Evolutionary conservation across 768 basidiomycete genomes (phyloP), one percentile per base, ranked within the genome.

Genomic region (Naganishia randhawae): DNA sequence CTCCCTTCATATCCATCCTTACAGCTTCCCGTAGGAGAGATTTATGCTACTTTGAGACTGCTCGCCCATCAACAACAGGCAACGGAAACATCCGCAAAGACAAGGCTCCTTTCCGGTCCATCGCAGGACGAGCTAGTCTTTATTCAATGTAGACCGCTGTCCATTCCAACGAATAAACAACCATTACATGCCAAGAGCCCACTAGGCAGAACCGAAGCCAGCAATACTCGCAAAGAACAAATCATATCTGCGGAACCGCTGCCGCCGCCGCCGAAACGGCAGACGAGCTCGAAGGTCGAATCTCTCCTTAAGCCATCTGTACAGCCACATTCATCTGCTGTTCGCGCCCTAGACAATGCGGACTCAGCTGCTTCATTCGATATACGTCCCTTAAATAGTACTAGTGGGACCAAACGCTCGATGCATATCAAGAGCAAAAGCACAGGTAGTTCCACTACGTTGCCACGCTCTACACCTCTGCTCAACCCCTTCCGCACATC

Each of bases 401-500:
- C 57, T 41, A 29, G 32, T 29, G 29, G 2, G 17, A 29, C 5
- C 32, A 61, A 39, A 42, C 37, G 57, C 7, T 41, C 35, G 19
- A 35, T n/a, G 22, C 57, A 61, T 17, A 19, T 61, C 22, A 61
- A 61, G 37, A 61, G 57, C 39, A 61, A 61, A 29, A 61, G 57
- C 33, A 41, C 35, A 9, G 37, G 32, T 39, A 19, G 37, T n/a
- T 16, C 35, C 29, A 14, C 57, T 22, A 5, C 39, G 13, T n/a
- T 61, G 7, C 57, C 57, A 1, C 57, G 35, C 13, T 61, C 57
- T 8, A 61, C 57, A 29, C 57, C 57, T 5, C 27, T 61, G 2
- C 57, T 61, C 57, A 61, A 61, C 27, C 57, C 57, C 2, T 61
- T 61, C 37, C 57, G 57, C 10, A 42, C 35, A 1, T 16, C 57